These are phyloP conservation scores for Acorus calamus DNA, from an alignment of 106 monocot genomes.

Conservation along the genomic window DNA sequence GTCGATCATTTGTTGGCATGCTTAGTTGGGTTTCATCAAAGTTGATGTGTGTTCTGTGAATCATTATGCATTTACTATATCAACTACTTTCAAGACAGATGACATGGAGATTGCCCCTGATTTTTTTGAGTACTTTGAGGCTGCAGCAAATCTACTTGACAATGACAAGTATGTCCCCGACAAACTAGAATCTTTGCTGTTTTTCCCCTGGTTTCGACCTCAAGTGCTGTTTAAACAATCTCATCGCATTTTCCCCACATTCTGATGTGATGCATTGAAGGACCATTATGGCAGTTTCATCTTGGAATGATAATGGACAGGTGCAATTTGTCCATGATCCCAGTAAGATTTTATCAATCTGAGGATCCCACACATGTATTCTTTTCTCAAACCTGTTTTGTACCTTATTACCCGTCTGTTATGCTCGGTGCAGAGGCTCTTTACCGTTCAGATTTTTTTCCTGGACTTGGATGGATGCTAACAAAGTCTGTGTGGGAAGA, in stretches of 20 bases:
- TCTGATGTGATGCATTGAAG: slow-evolving; percentile 23
- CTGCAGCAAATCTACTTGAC: slow-evolving; percentile 61
- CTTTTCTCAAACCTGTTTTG: too few relatives aligned
- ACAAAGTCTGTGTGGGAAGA: slow-evolving; percentile 88
- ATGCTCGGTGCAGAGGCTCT: slow-evolving; percentile 47
- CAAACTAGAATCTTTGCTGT: background rate
- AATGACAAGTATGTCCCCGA: slow-evolving; percentile 62
- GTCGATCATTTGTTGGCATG: background rate
- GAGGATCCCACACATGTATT: too few relatives aligned
- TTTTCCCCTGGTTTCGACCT: background rate
- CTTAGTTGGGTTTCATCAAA: slow-evolving; percentile 1
- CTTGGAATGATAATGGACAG: slow-evolving; percentile 99
- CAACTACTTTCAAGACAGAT: slow-evolving; percentile 39
- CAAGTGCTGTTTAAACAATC: background rate
- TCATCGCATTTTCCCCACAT: background rate
- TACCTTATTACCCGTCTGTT: slow-evolving; percentile 1
- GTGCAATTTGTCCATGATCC: slow-evolving; percentile 88
- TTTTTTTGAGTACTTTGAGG: slow-evolving; percentile 98
- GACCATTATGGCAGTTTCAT: slow-evolving; percentile 97
- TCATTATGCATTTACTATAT: background rate
- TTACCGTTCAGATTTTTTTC: slow-evolving; percentile 97
- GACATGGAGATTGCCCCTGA: slow-evolving; percentile 99
- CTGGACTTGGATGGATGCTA: slow-evolving; percentile 99
- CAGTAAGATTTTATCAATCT: slow-evolving; percentile 24
- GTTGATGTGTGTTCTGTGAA: slow-evolving; percentile 5